Percentiles rank a stretch among this genome's conserved stretches.
These are phyloP conservation scores for Naumovozyma baii DNA, from an alignment of 805 yeast genomes.

Conservation along the genomic window DNA sequence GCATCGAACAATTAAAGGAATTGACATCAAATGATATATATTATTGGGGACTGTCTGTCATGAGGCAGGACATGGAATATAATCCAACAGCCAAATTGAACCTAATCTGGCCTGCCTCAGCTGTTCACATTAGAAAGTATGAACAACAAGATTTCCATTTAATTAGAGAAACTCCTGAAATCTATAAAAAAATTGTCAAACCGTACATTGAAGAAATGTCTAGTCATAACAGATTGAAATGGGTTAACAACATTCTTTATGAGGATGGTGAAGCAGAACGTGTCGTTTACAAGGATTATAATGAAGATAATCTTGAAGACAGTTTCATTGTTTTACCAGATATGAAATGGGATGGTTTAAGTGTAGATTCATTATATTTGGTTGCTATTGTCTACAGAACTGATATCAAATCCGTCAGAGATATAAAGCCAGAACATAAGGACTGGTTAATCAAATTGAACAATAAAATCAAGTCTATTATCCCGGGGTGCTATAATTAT, in stretches of 20 bases:
- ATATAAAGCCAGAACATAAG: slow-evolving; percentile 50
- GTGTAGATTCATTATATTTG: slow-evolving; percentile 61
- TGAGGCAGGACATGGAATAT: slow-evolving; percentile 37
- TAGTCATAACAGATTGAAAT: slow-evolving; percentile 66
- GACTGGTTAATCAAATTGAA: slow-evolving; percentile 45
- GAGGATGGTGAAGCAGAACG: slow-evolving; percentile 80
- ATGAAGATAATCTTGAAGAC: slow-evolving; percentile 38
- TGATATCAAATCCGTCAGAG: slow-evolving; percentile 69
- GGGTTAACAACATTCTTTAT: slow-evolving; percentile 82
- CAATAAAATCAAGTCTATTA: slow-evolving; percentile 36
- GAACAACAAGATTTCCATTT: slow-evolving; percentile 49
- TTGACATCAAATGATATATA: slow-evolving; percentile 78
- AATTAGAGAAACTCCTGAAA: slow-evolving; percentile 72
- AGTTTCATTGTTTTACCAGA: slow-evolving; percentile 87
- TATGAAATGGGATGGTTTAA: slow-evolving; percentile 90
- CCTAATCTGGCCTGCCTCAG: slow-evolving; percentile 82
- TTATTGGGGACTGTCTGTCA: slow-evolving; percentile 59
- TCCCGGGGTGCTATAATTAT: slow-evolving; percentile 38
- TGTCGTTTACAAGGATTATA: slow-evolving; percentile 51
- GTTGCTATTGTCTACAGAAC: slow-evolving; percentile 63
- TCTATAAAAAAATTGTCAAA: slow-evolving; percentile 48
- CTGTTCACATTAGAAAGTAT: slow-evolving; percentile 71
- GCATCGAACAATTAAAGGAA: slow-evolving; percentile 21
- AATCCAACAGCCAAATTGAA: slow-evolving; percentile 62
- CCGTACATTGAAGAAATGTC: slow-evolving; percentile 70